Evolutionary conservation across 805 yeast species (phyloP).

Genomic region (Pichia gijzeniarum): DNA sequence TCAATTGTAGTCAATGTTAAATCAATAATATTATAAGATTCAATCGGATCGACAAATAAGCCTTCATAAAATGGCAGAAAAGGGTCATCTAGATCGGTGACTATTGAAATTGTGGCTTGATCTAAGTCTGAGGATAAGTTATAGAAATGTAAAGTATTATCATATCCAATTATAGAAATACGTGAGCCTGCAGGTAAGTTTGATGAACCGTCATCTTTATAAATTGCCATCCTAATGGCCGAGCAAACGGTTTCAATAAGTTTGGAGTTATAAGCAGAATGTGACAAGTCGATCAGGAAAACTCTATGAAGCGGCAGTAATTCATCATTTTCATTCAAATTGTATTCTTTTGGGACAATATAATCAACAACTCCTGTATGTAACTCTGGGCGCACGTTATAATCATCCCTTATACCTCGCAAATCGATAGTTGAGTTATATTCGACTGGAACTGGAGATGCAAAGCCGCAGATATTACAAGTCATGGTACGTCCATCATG

Average conservation of each 20-base stretch:
- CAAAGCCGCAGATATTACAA: conserved; percentile 84
- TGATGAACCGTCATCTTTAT: conserved; percentile 32
- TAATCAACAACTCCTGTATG: conserved; percentile 81
- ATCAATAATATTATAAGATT: conserved; percentile 56
- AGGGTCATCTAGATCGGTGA: conserved; percentile 68
- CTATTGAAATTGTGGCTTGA: conserved; percentile 51
- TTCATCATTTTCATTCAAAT: conserved; percentile 31
- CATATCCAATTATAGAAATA: conserved; percentile 71
- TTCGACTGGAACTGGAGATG: conserved; percentile 61
- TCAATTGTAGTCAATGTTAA: conserved; percentile 61
- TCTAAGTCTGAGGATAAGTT: conserved; percentile 53
- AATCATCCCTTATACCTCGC: conserved; percentile 58
- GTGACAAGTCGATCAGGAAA: conserved; percentile 64
- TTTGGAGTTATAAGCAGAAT: conserved; percentile 64
- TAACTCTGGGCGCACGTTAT: conserved; percentile 64
- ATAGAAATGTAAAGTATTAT: conserved; percentile 64
- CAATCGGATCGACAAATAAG: conserved; percentile 71
- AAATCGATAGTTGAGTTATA: conserved; percentile 59
- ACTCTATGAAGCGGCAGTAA: conserved; percentile 21
- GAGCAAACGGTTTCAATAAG: conserved; percentile 14
- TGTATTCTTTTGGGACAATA: conserved; percentile 68
- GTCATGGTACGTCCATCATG: conserved; percentile 57
- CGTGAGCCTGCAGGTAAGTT: conserved; percentile 38
- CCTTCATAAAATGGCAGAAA: conserved; percentile 79
- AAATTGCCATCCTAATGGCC: conserved; percentile 44